phyloP scores from a whole-genome alignment of 2,329 filamentous ascomycete species.

The Calycina herbarum region DNA sequence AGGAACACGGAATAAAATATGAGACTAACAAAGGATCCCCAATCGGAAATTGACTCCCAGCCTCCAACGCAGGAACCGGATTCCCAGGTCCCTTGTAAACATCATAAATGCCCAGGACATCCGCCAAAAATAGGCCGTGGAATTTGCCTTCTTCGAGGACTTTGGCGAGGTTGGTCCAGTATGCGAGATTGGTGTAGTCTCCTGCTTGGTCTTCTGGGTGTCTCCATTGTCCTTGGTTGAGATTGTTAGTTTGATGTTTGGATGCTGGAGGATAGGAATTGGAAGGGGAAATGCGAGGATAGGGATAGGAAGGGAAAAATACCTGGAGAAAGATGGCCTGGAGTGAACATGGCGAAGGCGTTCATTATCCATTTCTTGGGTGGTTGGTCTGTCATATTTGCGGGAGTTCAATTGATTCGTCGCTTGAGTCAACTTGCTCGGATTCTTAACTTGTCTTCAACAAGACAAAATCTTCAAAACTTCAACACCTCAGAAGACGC shows the following conservation, averaged over 20 bases:
- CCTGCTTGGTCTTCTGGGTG: constrained; percentile 64
- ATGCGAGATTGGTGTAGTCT: constrained; percentile 58
- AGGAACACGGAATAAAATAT: too few relatives aligned
- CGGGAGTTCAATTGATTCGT: not conserved
- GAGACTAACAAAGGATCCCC: constrained; percentile 57
- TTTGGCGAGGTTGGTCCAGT: constrained; percentile 61
- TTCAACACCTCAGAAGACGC: too few relatives aligned
- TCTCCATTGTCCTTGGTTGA: constrained; percentile 48
- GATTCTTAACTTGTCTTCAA: not conserved
- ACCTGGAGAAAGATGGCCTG: constrained; percentile 51
- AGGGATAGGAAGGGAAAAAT: not conserved
- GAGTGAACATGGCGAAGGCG: constrained; percentile 50
- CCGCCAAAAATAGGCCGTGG: constrained; percentile 65
- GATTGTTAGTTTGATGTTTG: not conserved
- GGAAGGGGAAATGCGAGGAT: not conserved
- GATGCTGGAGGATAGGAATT: not conserved
- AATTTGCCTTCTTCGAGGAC: constrained; percentile 60
- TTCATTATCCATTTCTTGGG: constrained; percentile 47
- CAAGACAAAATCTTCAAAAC: too few relatives aligned
- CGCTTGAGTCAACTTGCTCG: too few relatives aligned
- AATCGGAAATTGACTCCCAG: constrained; percentile 67
- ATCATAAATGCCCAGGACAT: constrained; percentile 64
- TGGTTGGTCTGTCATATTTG: not conserved
- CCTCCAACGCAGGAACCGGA: constrained; percentile 56
- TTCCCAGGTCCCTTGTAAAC: constrained; percentile 54